Evolutionary conservation across 1,139 yeast genomes (phyloP), one percentile per base, ranked within the genome.

Genomic region (Geotrichum reessii): DNA sequence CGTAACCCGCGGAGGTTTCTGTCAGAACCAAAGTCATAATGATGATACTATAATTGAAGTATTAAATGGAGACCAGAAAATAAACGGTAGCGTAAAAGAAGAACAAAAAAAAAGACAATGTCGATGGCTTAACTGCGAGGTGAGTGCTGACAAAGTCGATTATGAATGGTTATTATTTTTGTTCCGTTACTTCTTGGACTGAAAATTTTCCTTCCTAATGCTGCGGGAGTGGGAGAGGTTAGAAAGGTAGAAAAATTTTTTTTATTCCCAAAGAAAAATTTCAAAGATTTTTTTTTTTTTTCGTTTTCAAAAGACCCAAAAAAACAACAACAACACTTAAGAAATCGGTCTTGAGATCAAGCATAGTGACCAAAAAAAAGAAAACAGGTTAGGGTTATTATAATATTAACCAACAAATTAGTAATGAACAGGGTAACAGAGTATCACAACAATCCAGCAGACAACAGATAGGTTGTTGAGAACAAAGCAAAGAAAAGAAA

Each of bases 1-100:
- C 98, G 74, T 93, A 93, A 73, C 99, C 99, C 60, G 99, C 99
- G 65, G 98, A 89, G 65, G 98, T 93, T 81, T 93, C 99, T 63
- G 98, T 88, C 74, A 93, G 84, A 71, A 93, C 93, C 82, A 83
- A 91, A 67, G 98, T 90, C 97, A 91, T 91, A 19, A 37, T 31
- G 37, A 31, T 37, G 44, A 14, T 37, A 37, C n/a, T 37, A 37
- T 37, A n/a, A n/a, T 37, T 37, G 19, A 17, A 37, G 44, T 37
- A 37, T 37, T 37, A 37, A 37, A 37, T 37, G 44, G n/a, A 37
- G 44, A 37, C 21, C 44, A 37, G 44, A 37, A 37, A 37, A 37
- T n/a, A 17, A 19, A 37, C 21, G n/a, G 17, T 37, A 37, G 44
- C 21, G 44, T 37, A 37, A 37, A 14, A 25, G 7, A 7, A n/a